Evolutionary conservation across 140 eudicot species (phyloP), one percentile per base, ranked within the genome.

Genomic region (Flaveria floridana): DNA sequence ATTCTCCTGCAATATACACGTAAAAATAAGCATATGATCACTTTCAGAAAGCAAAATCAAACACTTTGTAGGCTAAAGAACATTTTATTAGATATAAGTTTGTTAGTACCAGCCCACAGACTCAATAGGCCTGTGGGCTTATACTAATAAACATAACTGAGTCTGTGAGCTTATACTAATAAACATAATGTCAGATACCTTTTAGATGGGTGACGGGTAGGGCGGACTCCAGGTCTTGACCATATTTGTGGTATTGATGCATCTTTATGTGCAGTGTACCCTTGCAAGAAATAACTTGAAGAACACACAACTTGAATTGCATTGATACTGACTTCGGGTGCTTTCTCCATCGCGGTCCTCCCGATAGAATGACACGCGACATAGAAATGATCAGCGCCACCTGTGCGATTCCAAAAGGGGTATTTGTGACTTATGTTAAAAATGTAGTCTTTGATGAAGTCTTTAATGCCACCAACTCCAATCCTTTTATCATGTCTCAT

Each of bases 381-480:
- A 18, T 92, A 92, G 26, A 92, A 92, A 78, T 92, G 98, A 21
- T 92, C 98, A 2, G 95, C 92, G 0, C 98, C 98, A 15, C 96
- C 87, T 0, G 85, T 87, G 18, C 89, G 80, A 74, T 92, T 92
- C 98, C 98, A 92, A 34, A 80, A 92, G 2, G 96, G 96, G 74
- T 85, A 92, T 3, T 75, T 53, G 19, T 55, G 83, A 62, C 88
- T 89, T 3, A 89, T 83, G 37, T 70, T 74, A n/a, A 15, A 14
- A 7, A 92, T 30, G 34, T 92, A 92, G 10, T 89, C 59, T 67
- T 53, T 86, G 7, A 92, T 47, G 30, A 86, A 92, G 53, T 68
- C 63, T 59, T 78, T 71, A 53, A 92, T 88, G 28, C 98, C 98
- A 1, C 81, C 89, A 2, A 82, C 86, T 3, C 98, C 98, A 0